Conservation (phyloP, 495 filamentous ascomycete species). For the Aspergillus incahuasiensis region DNA sequence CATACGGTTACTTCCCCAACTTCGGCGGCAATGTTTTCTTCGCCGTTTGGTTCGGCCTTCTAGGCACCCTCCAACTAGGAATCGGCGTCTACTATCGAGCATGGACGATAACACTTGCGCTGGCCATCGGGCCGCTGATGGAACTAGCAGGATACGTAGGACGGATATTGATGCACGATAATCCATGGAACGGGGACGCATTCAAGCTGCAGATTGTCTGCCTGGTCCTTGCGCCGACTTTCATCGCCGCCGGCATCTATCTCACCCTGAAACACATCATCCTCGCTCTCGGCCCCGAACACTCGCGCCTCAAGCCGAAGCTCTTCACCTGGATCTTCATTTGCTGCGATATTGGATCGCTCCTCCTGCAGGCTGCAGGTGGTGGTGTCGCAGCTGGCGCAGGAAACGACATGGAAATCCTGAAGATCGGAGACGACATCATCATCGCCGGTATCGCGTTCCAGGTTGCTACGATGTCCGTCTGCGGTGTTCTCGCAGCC, state of each 20-base stretch:
- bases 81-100: constrained; percentile 54
- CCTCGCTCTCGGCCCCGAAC: constrained; percentile 13
- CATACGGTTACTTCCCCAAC: constrained; percentile 64
- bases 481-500: constrained; percentile 49
- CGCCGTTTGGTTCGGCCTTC: constrained; percentile 49
- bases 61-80: constrained; percentile 40
- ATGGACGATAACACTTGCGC: constrained; percentile 55
- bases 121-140: constrained; percentile 44
- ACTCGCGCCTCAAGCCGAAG: constrained; percentile 15
- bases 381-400: constrained; percentile 24
- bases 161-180: constrained; percentile 53
- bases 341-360: constrained; percentile 15
- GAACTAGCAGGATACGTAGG: constrained; percentile 56
- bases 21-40: constrained; percentile 61
- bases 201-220: constrained; percentile 67
- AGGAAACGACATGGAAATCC: constrained; percentile 15
- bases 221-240: constrained; percentile 61
- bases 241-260: constrained; percentile 43
- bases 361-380: constrained; percentile 14
- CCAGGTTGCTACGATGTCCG: constrained; percentile 60
- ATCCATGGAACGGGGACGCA: constrained; percentile 54
- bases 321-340: constrained; percentile 20
- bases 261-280: constrained; percentile 18
- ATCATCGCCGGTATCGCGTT: constrained; percentile 69
- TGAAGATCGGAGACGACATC: constrained; percentile 45